Evolutionary conservation across 1,284 basidiomycete genomes (phyloP), one percentile per base, ranked within the genome.

Genomic region (Pisolithus thermaeus): DNA sequence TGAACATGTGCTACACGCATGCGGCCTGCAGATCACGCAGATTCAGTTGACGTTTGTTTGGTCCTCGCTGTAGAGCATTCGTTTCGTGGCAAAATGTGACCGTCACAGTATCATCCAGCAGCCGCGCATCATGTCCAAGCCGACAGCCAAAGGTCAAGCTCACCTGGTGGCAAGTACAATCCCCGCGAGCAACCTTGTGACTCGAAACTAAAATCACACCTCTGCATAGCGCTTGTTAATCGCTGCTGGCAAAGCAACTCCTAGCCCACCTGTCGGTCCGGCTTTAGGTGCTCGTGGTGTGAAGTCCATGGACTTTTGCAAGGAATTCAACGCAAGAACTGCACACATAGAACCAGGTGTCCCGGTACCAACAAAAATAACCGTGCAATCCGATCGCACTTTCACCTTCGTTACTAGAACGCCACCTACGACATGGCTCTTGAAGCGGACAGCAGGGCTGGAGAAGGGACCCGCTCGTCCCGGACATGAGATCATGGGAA

Each of bases 231-330:
- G 94, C 64, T 77, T 98, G 49, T 77, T 97, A 47, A 86, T 98
- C 49, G 84, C 87, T 47, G 96, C 96, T 35, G 95, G 94, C 40
- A 97, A 97, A 69, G 96, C 96, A 35, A 87, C 93, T 23, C 95
- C 96, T 20, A 92, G 93, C 51, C 96, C 96, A 45, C 96, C 96
- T 18, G 90, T 99, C 49, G 97, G 96, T 61, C 96, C 97, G 50
- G 95, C 95, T 20, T 83, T 98, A 49, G 97, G 97, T 76, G 95
- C 97, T 58, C 87, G 93, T 66, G 97, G 97, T 63, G 94, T 99
- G 59, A 98, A 98, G 74, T 96, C 95, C 18, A 99, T 99, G 87
- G 97, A 99, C 74, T 99, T 99, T 69, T 97, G 94, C 77, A 99
- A 98, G 70, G 93, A 96, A 68, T 97, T 92, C 75, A 94, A 92